phyloP scores from a whole-genome alignment of 2,329 filamentous ascomycete genomes.

The Ceratocystiopsis sp. region DNA sequence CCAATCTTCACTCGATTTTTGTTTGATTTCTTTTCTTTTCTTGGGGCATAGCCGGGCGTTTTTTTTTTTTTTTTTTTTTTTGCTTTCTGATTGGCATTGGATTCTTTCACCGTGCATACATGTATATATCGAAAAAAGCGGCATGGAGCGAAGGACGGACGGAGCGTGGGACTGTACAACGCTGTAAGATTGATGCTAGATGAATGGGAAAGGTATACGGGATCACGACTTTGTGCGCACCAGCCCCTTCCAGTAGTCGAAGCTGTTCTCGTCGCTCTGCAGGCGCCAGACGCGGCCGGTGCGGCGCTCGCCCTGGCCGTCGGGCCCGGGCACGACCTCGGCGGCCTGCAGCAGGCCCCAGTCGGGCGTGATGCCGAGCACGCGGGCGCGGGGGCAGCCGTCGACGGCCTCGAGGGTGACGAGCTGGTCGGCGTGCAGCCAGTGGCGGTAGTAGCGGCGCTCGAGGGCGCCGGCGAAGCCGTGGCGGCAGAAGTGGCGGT shows the following conservation, averaged over 20 bases:
- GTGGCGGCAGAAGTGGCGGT: conserved; percentile 52
- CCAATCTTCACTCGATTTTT: conserved; percentile 35
- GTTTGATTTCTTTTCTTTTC: conserved; percentile 2
- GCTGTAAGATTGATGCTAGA: too few species aligned
- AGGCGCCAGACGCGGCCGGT: conserved; percentile 69
- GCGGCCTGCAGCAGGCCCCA: conserved; percentile 78
- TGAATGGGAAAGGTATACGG: too few species aligned
- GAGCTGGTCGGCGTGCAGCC: conserved; percentile 65
- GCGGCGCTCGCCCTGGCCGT: conserved; percentile 34
- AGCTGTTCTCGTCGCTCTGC: conserved; percentile 95
- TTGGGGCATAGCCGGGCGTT: conserved; percentile 32
- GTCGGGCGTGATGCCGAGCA: conserved; percentile 79
- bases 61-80: conserved; percentile 3
- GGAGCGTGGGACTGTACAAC: too few species aligned
- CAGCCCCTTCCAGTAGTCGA: conserved; percentile 88
- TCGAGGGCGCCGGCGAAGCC: conserved; percentile 66
- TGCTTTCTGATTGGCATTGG: not conserved
- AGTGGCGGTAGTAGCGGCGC: conserved; percentile 59
- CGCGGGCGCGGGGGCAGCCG: conserved; percentile 48
- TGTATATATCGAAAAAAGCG: not conserved
- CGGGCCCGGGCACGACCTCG: conserved; percentile 61
- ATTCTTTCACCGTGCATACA: not conserved
- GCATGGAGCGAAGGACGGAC: too few species aligned
- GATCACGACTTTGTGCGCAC: conserved; percentile 61
- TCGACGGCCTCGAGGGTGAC: conserved; percentile 67